Evolutionary conservation across 1,139 yeast genomes (phyloP).

Genomic region (Hyphopichia burtonii): DNA sequence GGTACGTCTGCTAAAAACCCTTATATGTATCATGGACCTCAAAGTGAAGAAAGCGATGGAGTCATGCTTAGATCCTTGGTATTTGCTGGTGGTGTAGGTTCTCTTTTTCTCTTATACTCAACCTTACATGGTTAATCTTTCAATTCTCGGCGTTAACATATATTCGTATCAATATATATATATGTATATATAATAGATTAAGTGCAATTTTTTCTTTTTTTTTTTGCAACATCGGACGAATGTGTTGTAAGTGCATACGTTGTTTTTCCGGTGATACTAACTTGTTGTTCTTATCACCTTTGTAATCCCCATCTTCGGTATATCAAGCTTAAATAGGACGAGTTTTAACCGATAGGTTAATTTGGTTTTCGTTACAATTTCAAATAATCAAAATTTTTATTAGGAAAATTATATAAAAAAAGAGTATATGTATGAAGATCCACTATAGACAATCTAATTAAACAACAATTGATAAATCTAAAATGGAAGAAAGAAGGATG

Average conservation of each 20-base stretch:
- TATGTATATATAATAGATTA: no score
- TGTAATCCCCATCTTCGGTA: not conserved
- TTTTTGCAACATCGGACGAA: not conserved
- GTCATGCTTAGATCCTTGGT: slow-evolving; percentile 20
- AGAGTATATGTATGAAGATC: no score
- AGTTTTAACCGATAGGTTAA: not conserved
- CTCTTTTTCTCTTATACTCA: slow-evolving; percentile 26
- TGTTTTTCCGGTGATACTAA: not conserved
- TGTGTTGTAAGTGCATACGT: slow-evolving; percentile 1
- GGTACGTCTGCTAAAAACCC: slow-evolving; percentile 15
- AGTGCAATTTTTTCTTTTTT: not conserved
- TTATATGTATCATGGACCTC: slow-evolving; percentile 35
- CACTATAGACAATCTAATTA: no score
- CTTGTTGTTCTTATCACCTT: not conserved
- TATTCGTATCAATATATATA: not conserved
- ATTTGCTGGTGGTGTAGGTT: slow-evolving; percentile 34
- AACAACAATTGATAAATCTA: no score
- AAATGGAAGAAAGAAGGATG: not conserved
- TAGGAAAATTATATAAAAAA: no score
- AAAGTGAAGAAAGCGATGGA: slow-evolving; percentile 17
- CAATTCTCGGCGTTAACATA: not conserved
- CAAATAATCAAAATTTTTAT: no score
- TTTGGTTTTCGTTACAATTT: not conserved
- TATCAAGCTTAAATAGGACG: not conserved
- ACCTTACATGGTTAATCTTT: slow-evolving; percentile 8